phyloP scores from a whole-genome alignment of 2,329 filamentous ascomycete species.

The Sporothrix brasiliensis region DNA sequence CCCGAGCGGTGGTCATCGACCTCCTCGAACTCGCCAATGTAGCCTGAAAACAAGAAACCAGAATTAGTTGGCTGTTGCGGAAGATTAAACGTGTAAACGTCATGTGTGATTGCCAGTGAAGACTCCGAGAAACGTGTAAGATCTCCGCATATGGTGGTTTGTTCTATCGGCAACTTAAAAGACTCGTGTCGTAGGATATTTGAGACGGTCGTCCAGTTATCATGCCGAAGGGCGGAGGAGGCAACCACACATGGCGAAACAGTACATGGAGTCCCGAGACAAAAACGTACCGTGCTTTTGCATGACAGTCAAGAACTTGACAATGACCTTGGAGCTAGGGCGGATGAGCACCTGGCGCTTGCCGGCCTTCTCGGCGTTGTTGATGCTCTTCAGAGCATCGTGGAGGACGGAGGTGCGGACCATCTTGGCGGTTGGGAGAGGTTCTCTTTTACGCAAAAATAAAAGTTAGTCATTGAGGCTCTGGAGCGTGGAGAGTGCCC shows the following conservation, averaged over 20 bases:
- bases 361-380: conserved; percentile 99
- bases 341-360: conserved; percentile 99
- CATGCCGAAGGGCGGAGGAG: conserved; percentile 72
- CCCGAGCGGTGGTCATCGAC: conserved; percentile 99
- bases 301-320: conserved; percentile 99
- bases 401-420: conserved; percentile 99
- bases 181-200: conserved; percentile 83
- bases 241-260: conserved; percentile 22
- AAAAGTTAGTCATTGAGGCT: conserved; percentile 65
- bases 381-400: conserved; percentile 98
- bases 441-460: conserved; percentile 48
- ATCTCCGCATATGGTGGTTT: conserved; percentile 70
- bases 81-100: conserved; percentile 89
- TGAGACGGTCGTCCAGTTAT: conserved; percentile 99
- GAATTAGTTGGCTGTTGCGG: conserved; percentile 77
- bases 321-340: conserved; percentile 98
- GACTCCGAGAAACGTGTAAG: conserved; percentile 91
- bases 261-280: conserved; percentile 10
- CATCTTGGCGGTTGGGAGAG: conserved; percentile 75
- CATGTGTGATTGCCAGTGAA: conserved; percentile 52
- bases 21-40: conserved; percentile 99
- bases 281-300: conserved; percentile 91
- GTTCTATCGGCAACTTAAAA: conserved; percentile 99
- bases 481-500: conserved; percentile 71
- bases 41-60: conserved; percentile 61